Evolutionary conservation across 139 green algal species (phyloP), one percentile per base, ranked within the genome.

Genomic region (Cymbomonas tetramitiformis): DNA sequence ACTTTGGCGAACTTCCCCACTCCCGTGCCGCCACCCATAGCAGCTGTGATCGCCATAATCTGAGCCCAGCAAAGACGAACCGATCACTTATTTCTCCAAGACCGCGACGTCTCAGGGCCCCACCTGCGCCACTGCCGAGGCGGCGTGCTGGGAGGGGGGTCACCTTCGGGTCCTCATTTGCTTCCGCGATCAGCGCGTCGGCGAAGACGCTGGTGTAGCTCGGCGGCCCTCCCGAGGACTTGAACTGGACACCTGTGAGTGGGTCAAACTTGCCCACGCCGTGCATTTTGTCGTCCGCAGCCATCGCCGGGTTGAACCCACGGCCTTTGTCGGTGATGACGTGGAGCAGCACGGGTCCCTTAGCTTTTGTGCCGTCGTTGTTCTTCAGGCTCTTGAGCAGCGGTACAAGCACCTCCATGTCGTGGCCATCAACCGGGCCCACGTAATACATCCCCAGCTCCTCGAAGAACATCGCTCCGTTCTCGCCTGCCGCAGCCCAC

Each of bases 361-460:
- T 78, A 0, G 40, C 53, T 31, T 23, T 48, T n/a, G 52, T 86
- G 90, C n/a, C n/a, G 38, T 95, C 80, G 0, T 89, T 93, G 25
- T 73, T 67, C 63, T 90, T 90, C 12, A 98, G 85, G 79, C 96
- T 87, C 43, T 65, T 67, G 23, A 78, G 44, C 32, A 78, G 71
- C 21, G 52, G 32, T n/a, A 78, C 65, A 4, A 78, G 52, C 29
- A 74, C 70, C 15, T 73, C 33, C 44, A 98, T 33, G 49, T 91
- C 95, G 74, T 99, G 92, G 39, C 92, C 92, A 58, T 99, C 90
- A 29, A 99, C 71, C 6, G 92, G 86, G 30, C 92, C 92, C 43
- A 99, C 97, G 76, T 99, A 99, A 74, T 99, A 99, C 48, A 99
- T 75, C 6, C 92, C 92, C 50, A 99, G 82, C 76, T 99, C 92